Evolutionary conservation across 805 yeast genomes (phyloP), one percentile per base, ranked within the genome.

Genomic region (Saturnispora diversa): DNA sequence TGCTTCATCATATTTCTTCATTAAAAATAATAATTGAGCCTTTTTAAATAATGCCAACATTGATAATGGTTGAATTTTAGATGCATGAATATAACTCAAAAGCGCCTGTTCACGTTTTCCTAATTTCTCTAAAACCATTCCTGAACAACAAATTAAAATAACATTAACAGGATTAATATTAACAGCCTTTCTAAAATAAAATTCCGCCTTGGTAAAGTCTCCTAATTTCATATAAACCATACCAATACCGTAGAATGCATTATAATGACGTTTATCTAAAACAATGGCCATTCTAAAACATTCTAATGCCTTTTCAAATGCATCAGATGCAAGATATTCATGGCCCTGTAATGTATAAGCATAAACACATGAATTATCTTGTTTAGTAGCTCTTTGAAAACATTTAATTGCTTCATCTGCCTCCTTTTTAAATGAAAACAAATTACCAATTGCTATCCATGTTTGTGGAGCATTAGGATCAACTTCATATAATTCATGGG

Each of bases 281-380:
- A 80, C 64, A 34, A 92, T 67, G 3, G 96, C 94, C 46, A 70
- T 68, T 27, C 95, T 63, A 69, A 87, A 92, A 45, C 85, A 76
- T 42, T 81, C 84, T 46, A 83, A 71, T 0, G 98, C 97, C 55
- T 78, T 74, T 55, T 87, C 96, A 62, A 81, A 84, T 27, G 94
- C 87, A 62, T 94, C 98, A 52, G 76, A 85, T 2, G 90, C 72
- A 25, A 85, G 75, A 54, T 75, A 77, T 60, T 92, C 99, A 58
- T 92, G 97, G 0, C 97, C 99, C 63, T 84, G 86, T 43, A 92
- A 67, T 1, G 97, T 88, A 55, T 84, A 84, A 0, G 95, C 95
- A 56, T 90, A 90, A 0, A 92, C 80, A 57, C 84, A 84, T 12
- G 66, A 66, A 6, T 77, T 75, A 42, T 59, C 50, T 12, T 84